Base-by-base conservation (phyloP, 768 basidiomycete species). In the Phlebiopsis flavidoalba region DNA sequence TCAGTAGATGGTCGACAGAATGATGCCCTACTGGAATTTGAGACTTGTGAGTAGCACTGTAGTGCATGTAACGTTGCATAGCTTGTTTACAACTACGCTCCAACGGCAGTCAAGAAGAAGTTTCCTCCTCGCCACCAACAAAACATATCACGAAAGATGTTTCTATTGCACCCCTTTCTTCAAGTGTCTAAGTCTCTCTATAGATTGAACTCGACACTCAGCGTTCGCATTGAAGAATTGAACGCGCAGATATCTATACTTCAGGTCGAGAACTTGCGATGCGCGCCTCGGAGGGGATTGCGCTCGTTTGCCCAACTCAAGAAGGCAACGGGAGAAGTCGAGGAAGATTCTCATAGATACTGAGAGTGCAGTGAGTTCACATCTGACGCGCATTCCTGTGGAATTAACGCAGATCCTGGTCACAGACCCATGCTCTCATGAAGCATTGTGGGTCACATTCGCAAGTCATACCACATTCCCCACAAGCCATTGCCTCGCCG, bases 41-140 rank as follows among this genome's bases (percentile, higher is more conserved):
- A 93, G 75, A 88, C 83, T 69, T 91, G 91, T 93, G 73, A 68
- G n/a, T n/a, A n/a, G 90, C 81, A 45, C 61, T 51, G 64, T 15
- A 49, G 14, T 26, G 17, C 40, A 62, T 61, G 33, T 46, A 19
- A 36, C 26, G 12, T 51, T 52, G 22, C 19, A 40, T 12, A 53
- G 15, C 21, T 19, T 53, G 52, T 61, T 65, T 59, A 63, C 66
- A 48, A 53, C 48, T 71, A 64, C 73, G 64, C 64, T 31, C 26
- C 26, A n/a, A 31, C 26, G 58, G 47, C 70, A 93, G 91, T 93
- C 79, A 93, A 93, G 86, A 91, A 91, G 85, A 93, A 91, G 77
- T 93, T n/a, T 92, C 68, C 79, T 93, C 21, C 86, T 92, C 61
- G 90, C 91, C n/a, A n/a, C n/a, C 60, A 93, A 93, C 76, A 93